These are phyloP conservation scores for Tulasnella calospora DNA, from an alignment of 768 basidiomycete genomes.

Conservation along the genomic window DNA sequence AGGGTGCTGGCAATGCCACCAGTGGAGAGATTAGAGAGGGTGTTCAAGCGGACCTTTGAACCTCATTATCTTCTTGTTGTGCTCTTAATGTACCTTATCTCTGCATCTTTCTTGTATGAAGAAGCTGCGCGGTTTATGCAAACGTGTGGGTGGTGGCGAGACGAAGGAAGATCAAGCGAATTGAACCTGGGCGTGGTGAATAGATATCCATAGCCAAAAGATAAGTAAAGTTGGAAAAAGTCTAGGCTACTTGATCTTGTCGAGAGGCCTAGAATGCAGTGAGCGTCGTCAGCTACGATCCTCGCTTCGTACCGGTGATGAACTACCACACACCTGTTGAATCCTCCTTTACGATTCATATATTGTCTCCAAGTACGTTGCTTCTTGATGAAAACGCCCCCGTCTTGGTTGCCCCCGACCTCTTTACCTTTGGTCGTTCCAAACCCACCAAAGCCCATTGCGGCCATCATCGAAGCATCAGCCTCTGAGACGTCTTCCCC, in stretches of 20 bases:
- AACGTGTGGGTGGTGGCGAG: not conserved
- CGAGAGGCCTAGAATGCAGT: slow-evolving; percentile 62
- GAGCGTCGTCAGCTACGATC: slow-evolving; percentile 30
- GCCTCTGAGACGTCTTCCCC: slow-evolving; percentile 50
- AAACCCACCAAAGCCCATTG: slow-evolving; percentile 87
- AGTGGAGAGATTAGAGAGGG: not conserved
- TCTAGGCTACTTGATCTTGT: slow-evolving; percentile 77
- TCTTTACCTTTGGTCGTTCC: slow-evolving; percentile 83
- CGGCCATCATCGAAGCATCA: slow-evolving; percentile 76
- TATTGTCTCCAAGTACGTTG: slow-evolving; percentile 93
- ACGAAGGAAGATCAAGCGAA: not conserved
- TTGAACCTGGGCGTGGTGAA: not conserved
- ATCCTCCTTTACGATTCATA: slow-evolving; percentile 91
- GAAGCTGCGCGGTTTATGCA: too few relatives aligned
- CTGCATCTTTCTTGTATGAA: not conserved
- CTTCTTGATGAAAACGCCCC: slow-evolving; percentile 63
- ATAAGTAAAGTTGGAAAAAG: not conserved
- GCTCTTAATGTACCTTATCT: not conserved
- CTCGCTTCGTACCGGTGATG: not conserved
- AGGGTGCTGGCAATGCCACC: slow-evolving; percentile 19
- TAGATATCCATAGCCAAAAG: not conserved
- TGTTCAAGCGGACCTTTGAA: not conserved
- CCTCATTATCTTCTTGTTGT: not conserved
- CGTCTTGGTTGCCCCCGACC: slow-evolving; percentile 79
- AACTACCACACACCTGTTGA: slow-evolving; percentile 58